Percentiles rank a stretch among this genome's conserved stretches.
phyloP scores from a whole-genome alignment of 345 rosid genomes.

The Brassica juncea region DNA sequence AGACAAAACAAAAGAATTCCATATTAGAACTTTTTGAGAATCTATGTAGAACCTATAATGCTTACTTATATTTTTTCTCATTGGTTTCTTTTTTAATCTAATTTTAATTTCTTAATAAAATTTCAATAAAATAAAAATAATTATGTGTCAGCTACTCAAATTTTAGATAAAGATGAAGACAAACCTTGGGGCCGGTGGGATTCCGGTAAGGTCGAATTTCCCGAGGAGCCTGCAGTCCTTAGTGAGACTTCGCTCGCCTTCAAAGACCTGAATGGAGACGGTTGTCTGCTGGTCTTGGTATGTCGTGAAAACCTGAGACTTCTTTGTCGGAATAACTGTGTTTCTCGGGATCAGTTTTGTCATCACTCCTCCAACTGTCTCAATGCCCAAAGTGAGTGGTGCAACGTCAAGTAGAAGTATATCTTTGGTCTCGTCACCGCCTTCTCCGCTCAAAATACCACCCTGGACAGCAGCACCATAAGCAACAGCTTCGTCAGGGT shows the following conservation, averaged over 20 bases:
- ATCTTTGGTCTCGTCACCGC: conserved; percentile 41
- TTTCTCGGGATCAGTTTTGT: conserved; percentile 41
- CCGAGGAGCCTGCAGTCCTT: conserved; percentile 47
- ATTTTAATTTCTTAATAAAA: too few relatives aligned
- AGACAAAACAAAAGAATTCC: too few relatives aligned
- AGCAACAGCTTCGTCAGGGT: conserved; percentile 62
- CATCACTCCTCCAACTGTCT: conserved; percentile 44
- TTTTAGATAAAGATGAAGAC: neutral
- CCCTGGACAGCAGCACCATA: conserved; percentile 73
- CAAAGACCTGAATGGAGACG: conserved; percentile 42
- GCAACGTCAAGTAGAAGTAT: conserved; percentile 44
- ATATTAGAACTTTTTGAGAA: too few relatives aligned
- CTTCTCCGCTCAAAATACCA: conserved; percentile 46
- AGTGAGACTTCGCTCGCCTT: conserved; percentile 48
- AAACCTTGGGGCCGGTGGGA: conserved; percentile 47
- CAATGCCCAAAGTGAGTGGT: conserved; percentile 40
- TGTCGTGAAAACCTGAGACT: conserved; percentile 43
- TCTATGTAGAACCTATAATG: too few relatives aligned
- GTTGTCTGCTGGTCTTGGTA: conserved; percentile 45
- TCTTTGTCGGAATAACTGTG: conserved; percentile 43
- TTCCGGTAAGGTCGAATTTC: conserved; percentile 40
- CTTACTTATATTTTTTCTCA: too few relatives aligned
- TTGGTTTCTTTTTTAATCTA: too few relatives aligned
- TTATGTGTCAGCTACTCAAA: too few relatives aligned
- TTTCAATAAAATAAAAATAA: too few relatives aligned